Evolutionary conservation across 805 yeast species (phyloP).

Genomic region (Ogataea parapolymorpha): DNA sequence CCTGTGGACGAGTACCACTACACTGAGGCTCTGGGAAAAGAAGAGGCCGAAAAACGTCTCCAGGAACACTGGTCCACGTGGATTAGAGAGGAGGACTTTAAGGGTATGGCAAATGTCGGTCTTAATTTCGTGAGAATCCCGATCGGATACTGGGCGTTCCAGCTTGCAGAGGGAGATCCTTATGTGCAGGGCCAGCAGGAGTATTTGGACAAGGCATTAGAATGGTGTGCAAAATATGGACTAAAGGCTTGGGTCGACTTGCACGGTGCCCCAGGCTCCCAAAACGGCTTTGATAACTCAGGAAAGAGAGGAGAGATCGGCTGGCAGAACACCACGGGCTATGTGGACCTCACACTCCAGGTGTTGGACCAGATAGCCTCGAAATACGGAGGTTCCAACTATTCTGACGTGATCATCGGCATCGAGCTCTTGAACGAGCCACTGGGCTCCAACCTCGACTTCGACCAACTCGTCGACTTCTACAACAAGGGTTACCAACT

Average conservation of each 20-base stretch:
- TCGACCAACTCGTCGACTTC: slow-evolving; percentile 56
- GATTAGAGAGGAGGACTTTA: slow-evolving; percentile 71
- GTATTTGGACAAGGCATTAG: slow-evolving; percentile 72
- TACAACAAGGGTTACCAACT: slow-evolving; percentile 60
- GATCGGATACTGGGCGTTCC: slow-evolving; percentile 92
- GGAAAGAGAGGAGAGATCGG: slow-evolving; percentile 65
- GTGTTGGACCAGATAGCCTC: slow-evolving; percentile 54
- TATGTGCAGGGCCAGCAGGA: slow-evolving; percentile 78
- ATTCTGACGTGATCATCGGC: slow-evolving; percentile 72
- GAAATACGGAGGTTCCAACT: slow-evolving; percentile 61
- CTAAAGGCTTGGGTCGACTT: slow-evolving; percentile 86
- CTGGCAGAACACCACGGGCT: slow-evolving; percentile 51
- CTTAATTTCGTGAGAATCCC: slow-evolving; percentile 88
- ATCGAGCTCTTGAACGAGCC: slow-evolving; percentile 90
- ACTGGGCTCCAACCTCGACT: slow-evolving; percentile 63
- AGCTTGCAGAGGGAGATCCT: slow-evolving; percentile 62
- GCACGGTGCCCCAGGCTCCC: slow-evolving; percentile 97
- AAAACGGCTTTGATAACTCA: slow-evolving; percentile 93
- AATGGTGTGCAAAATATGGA: slow-evolving; percentile 62
- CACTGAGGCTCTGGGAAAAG: slow-evolving; percentile 57
- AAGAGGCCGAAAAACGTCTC: slow-evolving; percentile 49
- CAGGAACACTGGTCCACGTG: slow-evolving; percentile 75
- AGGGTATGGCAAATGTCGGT: slow-evolving; percentile 55
- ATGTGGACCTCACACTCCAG: slow-evolving; percentile 46
- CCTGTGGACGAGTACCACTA: slow-evolving; percentile 86